Evolutionary conservation across 2,329 filamentous ascomycete genomes (phyloP).

Genomic region (Fusarium sp.): DNA sequence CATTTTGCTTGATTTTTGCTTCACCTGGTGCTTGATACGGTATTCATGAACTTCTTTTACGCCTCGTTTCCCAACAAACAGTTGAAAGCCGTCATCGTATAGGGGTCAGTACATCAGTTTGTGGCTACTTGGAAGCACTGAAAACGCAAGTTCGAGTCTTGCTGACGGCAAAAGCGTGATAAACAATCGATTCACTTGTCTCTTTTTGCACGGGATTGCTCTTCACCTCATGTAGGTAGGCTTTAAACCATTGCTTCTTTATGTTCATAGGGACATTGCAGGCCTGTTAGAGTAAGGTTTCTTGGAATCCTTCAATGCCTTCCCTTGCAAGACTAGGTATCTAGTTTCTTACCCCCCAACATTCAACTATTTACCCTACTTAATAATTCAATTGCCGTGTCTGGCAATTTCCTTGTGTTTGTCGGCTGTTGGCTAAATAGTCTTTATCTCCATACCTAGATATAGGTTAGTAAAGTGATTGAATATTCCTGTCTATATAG

Average conservation of each 20-base stretch:
- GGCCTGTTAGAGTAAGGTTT: not conserved
- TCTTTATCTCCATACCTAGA: not conserved
- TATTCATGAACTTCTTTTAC: not conserved
- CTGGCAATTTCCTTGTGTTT: not conserved
- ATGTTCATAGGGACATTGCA: not conserved
- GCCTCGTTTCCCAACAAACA: not conserved
- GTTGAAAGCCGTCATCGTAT: constrained; percentile 12
- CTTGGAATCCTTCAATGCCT: not conserved
- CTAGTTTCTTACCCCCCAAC: not conserved
- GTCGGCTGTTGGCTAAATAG: not conserved
- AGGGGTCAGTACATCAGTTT: constrained; percentile 20
- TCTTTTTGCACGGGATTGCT: not conserved
- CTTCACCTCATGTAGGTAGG: not conserved
- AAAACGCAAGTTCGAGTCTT: constrained; percentile 21
- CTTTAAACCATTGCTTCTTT: not conserved
- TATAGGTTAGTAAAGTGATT: not conserved
- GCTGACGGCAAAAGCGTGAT: constrained; percentile 4
- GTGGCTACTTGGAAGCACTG: constrained; percentile 9
- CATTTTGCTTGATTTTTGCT: not conserved
- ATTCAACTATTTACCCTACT: not conserved
- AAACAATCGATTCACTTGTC: not conserved
- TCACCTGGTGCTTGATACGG: not conserved
- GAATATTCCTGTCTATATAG: not conserved
- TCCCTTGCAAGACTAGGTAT: not conserved
- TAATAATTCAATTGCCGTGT: not conserved